These are phyloP conservation scores for Aphanomyces astaci DNA, from an alignment of 352 stramenopile genomes.

Conservation along the genomic window DNA sequence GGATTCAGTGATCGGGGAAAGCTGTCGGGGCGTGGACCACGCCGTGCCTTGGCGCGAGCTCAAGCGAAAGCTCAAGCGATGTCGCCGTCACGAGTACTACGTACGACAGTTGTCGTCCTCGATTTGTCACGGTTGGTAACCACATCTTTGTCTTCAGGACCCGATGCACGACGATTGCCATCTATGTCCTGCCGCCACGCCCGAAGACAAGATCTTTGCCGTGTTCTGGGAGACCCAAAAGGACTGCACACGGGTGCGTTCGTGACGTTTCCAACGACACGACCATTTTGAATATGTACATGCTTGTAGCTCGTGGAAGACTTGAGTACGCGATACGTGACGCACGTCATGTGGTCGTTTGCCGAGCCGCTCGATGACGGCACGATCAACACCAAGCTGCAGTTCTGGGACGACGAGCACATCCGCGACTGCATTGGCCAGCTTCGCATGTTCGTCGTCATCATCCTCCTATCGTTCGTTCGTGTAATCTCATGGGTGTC, in stretches of 20 bases:
- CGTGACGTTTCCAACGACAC: background rate
- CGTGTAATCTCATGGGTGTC: background rate
- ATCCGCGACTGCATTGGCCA: background rate
- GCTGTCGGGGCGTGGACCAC: background rate
- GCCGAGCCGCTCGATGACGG: background rate
- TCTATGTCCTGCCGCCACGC: background rate
- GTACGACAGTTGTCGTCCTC: background rate
- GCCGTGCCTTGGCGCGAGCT: slow-evolving; percentile 12
- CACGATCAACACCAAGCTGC: background rate
- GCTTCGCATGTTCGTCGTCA: slow-evolving; percentile 1
- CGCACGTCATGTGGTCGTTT: slow-evolving; percentile 9
- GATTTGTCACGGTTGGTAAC: background rate
- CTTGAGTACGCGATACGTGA: background rate
- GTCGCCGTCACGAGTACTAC: slow-evolving; percentile 14
- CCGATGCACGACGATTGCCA: slow-evolving; percentile 7
- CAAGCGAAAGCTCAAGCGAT: slow-evolving; percentile 7
- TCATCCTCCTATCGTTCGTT: too few species aligned
- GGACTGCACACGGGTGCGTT: slow-evolving; percentile 1
- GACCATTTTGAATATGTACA: background rate
- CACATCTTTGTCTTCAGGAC: background rate
- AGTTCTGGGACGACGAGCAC: slow-evolving; percentile 4
- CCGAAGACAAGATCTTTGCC: slow-evolving; percentile 5
- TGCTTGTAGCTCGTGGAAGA: slow-evolving; percentile 3
- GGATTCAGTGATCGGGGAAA: background rate
- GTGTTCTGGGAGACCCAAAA: slow-evolving; percentile 9